A percentile compares a stretch with the other conserved stretches of the same genome.
These are phyloP conservation scores for Fusarium sp. DNA, from an alignment of 2,329 filamentous ascomycete species.

Conservation along the genomic window DNA sequence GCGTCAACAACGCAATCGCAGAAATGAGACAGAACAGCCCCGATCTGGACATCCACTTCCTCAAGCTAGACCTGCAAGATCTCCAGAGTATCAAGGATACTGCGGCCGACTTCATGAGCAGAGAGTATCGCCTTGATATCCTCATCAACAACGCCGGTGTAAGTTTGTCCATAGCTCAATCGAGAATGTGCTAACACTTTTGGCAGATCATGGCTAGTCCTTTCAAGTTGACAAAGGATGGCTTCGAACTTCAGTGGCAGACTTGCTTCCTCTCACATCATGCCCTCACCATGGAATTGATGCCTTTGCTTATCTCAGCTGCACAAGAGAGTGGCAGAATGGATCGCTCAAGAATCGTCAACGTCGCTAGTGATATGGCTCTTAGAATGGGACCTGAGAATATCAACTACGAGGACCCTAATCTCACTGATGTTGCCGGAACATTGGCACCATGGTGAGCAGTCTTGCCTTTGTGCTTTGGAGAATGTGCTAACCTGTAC, in stretches of 20 bases:
- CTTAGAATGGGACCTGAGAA: slow-evolving; percentile 30
- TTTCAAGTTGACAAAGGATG: slow-evolving; percentile 40
- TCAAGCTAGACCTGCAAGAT: slow-evolving; percentile 43
- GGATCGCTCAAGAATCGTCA: slow-evolving; percentile 43
- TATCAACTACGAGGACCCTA: slow-evolving; percentile 44
- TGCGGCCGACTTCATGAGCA: slow-evolving; percentile 26
- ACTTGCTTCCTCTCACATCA: slow-evolving; percentile 43
- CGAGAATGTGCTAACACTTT: slow-evolving; percentile 29
- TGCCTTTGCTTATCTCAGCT: slow-evolving; percentile 33
- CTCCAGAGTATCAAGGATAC: slow-evolving; percentile 39
- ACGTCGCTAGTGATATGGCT: slow-evolving; percentile 45
- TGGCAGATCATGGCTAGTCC: slow-evolving; percentile 41
- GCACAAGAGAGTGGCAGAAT: slow-evolving; percentile 20
- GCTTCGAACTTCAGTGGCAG: slow-evolving; percentile 44
- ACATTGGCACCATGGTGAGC: slow-evolving; percentile 35
- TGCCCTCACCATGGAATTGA: slow-evolving; percentile 33
- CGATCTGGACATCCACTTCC: slow-evolving; percentile 40
- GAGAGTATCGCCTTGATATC: slow-evolving; percentile 40
- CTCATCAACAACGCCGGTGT: slow-evolving; percentile 45
- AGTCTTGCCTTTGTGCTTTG: too few species aligned
- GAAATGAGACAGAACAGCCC: slow-evolving; percentile 27
- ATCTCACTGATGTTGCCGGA: slow-evolving; percentile 37
- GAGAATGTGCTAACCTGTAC: background rate
- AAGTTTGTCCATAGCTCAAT: slow-evolving; percentile 32
- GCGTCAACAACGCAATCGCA: slow-evolving; percentile 39